Percentiles rank a stretch among this genome's conserved stretches.
These are phyloP conservation scores for Salvia hispanica DNA, from an alignment of 257 asterid genomes.

Conservation along the genomic window DNA sequence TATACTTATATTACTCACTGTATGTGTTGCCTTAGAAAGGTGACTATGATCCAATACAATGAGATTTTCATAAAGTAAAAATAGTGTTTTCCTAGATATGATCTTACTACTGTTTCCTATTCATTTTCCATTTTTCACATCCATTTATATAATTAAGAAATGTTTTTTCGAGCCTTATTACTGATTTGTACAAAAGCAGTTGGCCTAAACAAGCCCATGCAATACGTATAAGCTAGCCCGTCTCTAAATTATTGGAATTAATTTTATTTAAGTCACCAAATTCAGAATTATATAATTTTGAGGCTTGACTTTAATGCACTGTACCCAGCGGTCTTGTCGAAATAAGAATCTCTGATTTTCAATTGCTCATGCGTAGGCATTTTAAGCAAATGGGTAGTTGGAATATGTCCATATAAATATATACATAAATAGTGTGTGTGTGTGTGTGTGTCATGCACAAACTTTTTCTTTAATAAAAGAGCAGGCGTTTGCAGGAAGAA, in stretches of 20 bases:
- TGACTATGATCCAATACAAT: neutral
- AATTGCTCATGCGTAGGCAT: slow-evolving; percentile 21
- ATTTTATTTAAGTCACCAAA: slow-evolving; percentile 8
- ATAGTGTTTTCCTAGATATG: neutral
- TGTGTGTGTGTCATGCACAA: slow-evolving; percentile 1
- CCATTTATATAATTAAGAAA: neutral
- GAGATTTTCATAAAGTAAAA: neutral
- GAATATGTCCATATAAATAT: neutral
- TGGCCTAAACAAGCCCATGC: slow-evolving; percentile 37
- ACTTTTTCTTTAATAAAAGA: neutral
- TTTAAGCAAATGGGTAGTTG: slow-evolving; percentile 24
- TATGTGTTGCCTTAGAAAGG: neutral
- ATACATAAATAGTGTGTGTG: neutral
- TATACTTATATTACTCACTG: neutral
- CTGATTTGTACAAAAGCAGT: slow-evolving; percentile 27
- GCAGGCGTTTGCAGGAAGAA: slow-evolving; percentile 16
- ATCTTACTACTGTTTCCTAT: neutral
- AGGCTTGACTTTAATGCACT: slow-evolving; percentile 20
- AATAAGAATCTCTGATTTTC: slow-evolving; percentile 11
- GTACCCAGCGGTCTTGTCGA: neutral
- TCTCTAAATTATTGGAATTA: neutral
- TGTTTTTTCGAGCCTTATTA: neutral
- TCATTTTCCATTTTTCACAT: neutral
- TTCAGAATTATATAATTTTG: neutral
- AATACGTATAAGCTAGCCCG: slow-evolving; percentile 23